These are phyloP conservation scores for Betula pendula DNA, from an alignment of 306 rosid species.

Conservation along the genomic window DNA sequence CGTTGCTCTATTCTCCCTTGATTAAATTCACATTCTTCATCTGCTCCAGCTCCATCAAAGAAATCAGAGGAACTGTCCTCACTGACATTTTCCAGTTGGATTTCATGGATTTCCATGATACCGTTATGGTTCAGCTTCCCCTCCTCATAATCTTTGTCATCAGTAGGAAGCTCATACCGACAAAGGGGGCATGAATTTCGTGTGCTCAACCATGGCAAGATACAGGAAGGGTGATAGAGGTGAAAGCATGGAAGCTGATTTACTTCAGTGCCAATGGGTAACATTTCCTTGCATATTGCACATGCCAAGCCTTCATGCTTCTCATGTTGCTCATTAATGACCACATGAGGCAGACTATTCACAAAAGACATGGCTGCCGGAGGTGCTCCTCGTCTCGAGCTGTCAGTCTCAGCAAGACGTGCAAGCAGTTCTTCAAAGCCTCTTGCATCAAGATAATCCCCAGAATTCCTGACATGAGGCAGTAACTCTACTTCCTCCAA, in stretches of 20 bases:
- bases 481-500: slow-evolving; percentile 46
- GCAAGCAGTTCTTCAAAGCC: slow-evolving; percentile 69
- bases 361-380: slow-evolving; percentile 70
- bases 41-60: slow-evolving; percentile 44
- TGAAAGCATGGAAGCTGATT: slow-evolving; percentile 88
- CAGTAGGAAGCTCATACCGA: slow-evolving; percentile 92
- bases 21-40: slow-evolving; percentile 36
- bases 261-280: slow-evolving; percentile 57
- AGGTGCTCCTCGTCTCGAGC: slow-evolving; percentile 85
- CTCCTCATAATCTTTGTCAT: slow-evolving; percentile 85
- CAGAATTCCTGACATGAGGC: slow-evolving; percentile 50
- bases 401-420: slow-evolving; percentile 72
- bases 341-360: slow-evolving; percentile 55
- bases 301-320: slow-evolving; percentile 67
- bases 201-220: slow-evolving; percentile 86
- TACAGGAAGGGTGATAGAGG: slow-evolving; percentile 80
- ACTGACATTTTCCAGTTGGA: slow-evolving; percentile 38
- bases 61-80: slow-evolving; percentile 47
- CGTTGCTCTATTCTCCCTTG: slow-evolving; percentile 35
- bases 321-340: slow-evolving; percentile 58
- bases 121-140: slow-evolving; percentile 47
- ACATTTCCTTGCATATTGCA: slow-evolving; percentile 87
- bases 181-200: slow-evolving; percentile 95
- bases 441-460: slow-evolving; percentile 67
- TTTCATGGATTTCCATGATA: slow-evolving; percentile 40